Evolutionary conservation across 164 flowering plant genomes (phyloP).

Genomic region (Berberis thunbergii): DNA sequence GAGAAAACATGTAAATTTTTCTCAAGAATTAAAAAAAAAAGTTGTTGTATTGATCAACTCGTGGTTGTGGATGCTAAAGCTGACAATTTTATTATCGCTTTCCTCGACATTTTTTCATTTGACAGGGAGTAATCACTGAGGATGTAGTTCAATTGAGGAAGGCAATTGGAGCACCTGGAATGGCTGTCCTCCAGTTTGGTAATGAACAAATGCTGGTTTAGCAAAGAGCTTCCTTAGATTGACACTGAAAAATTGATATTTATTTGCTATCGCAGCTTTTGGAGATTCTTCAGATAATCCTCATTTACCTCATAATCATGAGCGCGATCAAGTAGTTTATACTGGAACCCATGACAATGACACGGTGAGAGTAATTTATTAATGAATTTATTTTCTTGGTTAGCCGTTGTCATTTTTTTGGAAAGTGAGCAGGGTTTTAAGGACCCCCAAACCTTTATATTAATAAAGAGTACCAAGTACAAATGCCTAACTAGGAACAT

Average conservation of each 20-base stretch:
- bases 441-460: too few relatives aligned
- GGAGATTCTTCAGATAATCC: conserved; percentile 86
- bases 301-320: conserved; percentile 94
- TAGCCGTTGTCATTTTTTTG: background rate
- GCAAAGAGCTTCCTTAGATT: background rate
- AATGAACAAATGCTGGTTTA: conserved; percentile 11
- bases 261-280: conserved; percentile 39
- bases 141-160: conserved; percentile 87
- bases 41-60: background rate
- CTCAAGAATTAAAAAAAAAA: too few relatives aligned
- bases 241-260: background rate
- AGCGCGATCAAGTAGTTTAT: conserved; percentile 83
- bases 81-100: background rate
- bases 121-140: conserved; percentile 91
- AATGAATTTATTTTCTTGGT: background rate
- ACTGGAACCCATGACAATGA: conserved; percentile 99
- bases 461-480: too few relatives aligned
- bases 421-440: too few relatives aligned
- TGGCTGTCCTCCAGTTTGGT: conserved; percentile 99
- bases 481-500: too few relatives aligned
- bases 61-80: background rate
- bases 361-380: conserved; percentile 43
- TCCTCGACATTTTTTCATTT: background rate
- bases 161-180: conserved; percentile 95
- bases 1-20: too few relatives aligned